Conservation (phyloP, 2,329 filamentous ascomycete species). For the Capronia epimyces region DNA sequence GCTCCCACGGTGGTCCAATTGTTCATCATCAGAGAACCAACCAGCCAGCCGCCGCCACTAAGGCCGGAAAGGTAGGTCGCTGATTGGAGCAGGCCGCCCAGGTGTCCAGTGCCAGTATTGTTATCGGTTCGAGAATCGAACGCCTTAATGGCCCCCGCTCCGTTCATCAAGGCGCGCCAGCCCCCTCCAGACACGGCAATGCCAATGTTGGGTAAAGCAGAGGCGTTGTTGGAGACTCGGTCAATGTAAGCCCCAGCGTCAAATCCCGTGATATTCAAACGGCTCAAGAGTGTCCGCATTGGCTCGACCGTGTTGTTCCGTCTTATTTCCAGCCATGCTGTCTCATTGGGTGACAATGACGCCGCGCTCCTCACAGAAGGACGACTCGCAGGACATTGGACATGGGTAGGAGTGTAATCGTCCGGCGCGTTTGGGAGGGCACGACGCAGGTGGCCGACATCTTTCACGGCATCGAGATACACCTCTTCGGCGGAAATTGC, state of each 20-base stretch:
- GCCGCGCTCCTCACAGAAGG: conserved; percentile 63
- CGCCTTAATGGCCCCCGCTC: conserved; percentile 71
- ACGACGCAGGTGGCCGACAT: conserved; percentile 30
- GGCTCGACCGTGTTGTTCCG: conserved; percentile 67
- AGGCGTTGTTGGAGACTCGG: conserved; percentile 50
- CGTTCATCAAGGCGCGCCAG: conserved; percentile 79
- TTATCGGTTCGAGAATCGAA: conserved; percentile 68
- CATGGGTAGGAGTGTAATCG: conserved; percentile 64
- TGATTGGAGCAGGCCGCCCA: conserved; percentile 75
- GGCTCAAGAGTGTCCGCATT: conserved; percentile 67
- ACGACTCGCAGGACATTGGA: conserved; percentile 63
- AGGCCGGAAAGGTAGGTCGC: conserved; percentile 75
- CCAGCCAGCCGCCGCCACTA: conserved; percentile 77
- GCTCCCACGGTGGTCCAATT: conserved; percentile 68
- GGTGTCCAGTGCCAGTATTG: conserved; percentile 57
- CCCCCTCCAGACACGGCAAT: conserved; percentile 79
- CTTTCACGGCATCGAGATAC: conserved; percentile 7
- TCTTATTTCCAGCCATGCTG: conserved; percentile 65
- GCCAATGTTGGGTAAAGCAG: conserved; percentile 61
- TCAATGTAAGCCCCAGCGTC: conserved; percentile 70
- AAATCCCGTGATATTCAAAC: conserved; percentile 70
- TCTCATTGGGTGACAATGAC: conserved; percentile 62
- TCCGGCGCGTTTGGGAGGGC: conserved; percentile 54
- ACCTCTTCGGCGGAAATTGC: conserved; percentile 11
- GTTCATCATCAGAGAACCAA: conserved; percentile 70